phyloP scores from a whole-genome alignment of 2,329 filamentous ascomycete genomes.

The Apiospora marii region DNA sequence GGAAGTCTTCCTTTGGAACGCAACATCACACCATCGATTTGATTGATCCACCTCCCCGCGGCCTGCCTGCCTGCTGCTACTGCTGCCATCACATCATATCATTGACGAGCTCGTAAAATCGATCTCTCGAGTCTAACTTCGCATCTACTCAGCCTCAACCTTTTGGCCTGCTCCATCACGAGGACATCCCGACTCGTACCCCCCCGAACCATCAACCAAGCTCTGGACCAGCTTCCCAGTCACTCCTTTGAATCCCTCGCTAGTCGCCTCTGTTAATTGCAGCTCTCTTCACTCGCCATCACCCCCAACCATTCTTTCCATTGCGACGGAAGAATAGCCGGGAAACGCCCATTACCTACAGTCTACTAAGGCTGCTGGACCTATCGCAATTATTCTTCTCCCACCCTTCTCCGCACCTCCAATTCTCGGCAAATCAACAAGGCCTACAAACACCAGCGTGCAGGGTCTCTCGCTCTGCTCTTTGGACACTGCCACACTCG shows the following conservation, averaged over 20 bases:
- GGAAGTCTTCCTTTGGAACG: background rate
- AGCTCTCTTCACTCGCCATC: background rate
- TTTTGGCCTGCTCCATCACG: slow-evolving; percentile 12
- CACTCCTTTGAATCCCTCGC: slow-evolving; percentile 19
- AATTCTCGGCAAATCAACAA: slow-evolving; percentile 15
- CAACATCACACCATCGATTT: slow-evolving; percentile 12
- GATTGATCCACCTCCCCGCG: slow-evolving; percentile 11
- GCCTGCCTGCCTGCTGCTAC: background rate
- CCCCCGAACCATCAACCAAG: slow-evolving; percentile 13
- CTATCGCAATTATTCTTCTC: slow-evolving; percentile 12
- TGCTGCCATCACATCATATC: background rate
- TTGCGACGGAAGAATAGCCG: slow-evolving; percentile 12
- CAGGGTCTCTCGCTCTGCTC: slow-evolving; percentile 7
- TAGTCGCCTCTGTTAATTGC: slow-evolving; percentile 7
- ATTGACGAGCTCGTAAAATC: background rate
- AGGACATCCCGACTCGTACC: background rate
- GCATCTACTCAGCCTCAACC: slow-evolving; percentile 16
- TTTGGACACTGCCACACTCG: slow-evolving; percentile 1
- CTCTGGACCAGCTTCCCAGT: slow-evolving; percentile 19
- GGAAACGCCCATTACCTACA: slow-evolving; percentile 7
- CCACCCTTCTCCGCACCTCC: slow-evolving; percentile 11
- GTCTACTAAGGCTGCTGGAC: slow-evolving; percentile 8
- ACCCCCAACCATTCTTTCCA: background rate
- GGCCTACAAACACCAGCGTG: background rate
- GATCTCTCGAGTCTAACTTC: slow-evolving; percentile 2